Base-by-base conservation (phyloP, 2,329 filamentous ascomycete genomes). In the Kalmusia sp. region DNA sequence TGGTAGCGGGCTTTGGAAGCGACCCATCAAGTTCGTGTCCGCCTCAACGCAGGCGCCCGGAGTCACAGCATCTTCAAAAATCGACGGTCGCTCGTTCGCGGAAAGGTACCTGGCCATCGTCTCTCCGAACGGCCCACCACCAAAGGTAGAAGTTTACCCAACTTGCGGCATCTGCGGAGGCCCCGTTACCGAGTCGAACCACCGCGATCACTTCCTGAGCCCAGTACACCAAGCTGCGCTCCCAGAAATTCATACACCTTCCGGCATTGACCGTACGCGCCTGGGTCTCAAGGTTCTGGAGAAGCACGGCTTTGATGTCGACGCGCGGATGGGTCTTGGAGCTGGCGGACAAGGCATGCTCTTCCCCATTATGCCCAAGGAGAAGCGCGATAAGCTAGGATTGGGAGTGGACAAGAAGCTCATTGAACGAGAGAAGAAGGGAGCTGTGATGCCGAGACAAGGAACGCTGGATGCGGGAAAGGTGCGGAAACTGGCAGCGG, bases 321-420 rank as follows among this genome's bases (percentile, higher is more conserved):
- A 93, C 72, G 79, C 85, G 24, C 80, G 91, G 2, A 73, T 77
- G 14, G 93, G 93, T 0, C 80, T 97, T 0, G 93, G 93, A 0
- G 83, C 83, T 8, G 76, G 78, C 2, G 87, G 89, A 1, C 76
- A 82, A 64, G 93, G 93, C 3, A 87, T 91, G 55, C 80, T 88
- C 34, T 87, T 87, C 59, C 93, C 93, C 1, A 80, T 97, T 57
- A 92, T 92, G 69, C 78, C 84, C 1, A 83, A 81, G 53, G 78
- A 83, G 49, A 96, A 96, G 75, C 83, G 87, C 37, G 86, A 93
- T 68, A 92, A 84, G 3, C 77, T 89, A 6, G 93, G 93, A 0
- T 73, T 96, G 22, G 92, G 92, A 0, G 79, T 81, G 35, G 70
- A 77, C 4, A 60, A 77, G 27, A 72, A 74, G 34, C 73, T 72